phyloP scores from a whole-genome alignment of 129 eudicot genomes.

The Flaveria trinervia region DNA sequence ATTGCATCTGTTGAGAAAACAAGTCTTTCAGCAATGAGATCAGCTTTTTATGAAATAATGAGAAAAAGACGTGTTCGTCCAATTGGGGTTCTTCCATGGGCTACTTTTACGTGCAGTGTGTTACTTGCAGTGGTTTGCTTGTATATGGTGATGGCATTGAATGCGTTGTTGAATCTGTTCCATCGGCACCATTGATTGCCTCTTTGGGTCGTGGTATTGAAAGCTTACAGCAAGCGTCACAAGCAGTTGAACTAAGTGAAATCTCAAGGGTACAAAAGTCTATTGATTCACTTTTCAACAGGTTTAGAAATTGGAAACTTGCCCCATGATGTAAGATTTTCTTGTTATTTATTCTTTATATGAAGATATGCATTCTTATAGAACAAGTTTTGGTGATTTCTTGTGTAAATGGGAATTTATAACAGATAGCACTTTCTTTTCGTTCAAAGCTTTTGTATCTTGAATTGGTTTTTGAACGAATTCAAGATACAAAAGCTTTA shows the following conservation, averaged over 20 bases:
- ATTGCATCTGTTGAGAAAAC: slow-evolving; percentile 85
- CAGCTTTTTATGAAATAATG: slow-evolving; percentile 93
- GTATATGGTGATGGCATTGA: slow-evolving; percentile 89
- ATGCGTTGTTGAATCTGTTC: slow-evolving; percentile 84
- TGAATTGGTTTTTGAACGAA: slow-evolving; percentile 19
- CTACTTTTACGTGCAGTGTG: slow-evolving; percentile 79
- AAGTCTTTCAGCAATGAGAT: slow-evolving; percentile 85
- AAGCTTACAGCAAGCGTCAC: slow-evolving; percentile 67
- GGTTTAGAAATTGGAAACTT: slow-evolving; percentile 47
- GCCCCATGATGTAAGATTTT: slow-evolving; percentile 39
- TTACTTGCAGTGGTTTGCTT: slow-evolving; percentile 74
- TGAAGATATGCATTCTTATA: slow-evolving; percentile 27
- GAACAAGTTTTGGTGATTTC: slow-evolving; percentile 1
- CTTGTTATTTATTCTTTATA: not conserved
- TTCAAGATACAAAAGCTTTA: too few species aligned
- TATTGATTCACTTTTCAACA: slow-evolving; percentile 63
- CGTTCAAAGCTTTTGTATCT: slow-evolving; percentile 1
- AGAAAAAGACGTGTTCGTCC: slow-evolving; percentile 66
- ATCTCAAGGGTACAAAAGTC: slow-evolving; percentile 65
- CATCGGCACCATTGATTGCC: slow-evolving; percentile 86
- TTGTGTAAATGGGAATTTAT: slow-evolving; percentile 27
- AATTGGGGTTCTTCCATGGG: slow-evolving; percentile 79
- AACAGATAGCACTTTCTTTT: slow-evolving; percentile 17
- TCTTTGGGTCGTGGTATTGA: slow-evolving; percentile 88
- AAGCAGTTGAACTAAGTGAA: slow-evolving; percentile 46